Conservation (phyloP, 768 basidiomycete genomes). For the Pseudohyphozyma bogoriensis region DNA sequence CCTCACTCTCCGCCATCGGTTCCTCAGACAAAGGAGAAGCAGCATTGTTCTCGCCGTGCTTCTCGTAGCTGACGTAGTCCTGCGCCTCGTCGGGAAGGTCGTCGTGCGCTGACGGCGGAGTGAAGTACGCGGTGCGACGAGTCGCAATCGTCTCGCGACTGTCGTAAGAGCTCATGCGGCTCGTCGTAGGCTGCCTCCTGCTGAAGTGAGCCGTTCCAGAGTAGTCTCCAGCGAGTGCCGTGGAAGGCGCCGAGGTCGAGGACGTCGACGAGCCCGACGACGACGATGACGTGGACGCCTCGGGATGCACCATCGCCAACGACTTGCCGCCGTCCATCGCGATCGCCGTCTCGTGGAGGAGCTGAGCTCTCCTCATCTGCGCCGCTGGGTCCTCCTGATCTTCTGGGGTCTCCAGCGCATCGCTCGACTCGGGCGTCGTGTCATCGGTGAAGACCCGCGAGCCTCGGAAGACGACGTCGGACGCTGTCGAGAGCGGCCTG, state of each 20-base stretch:
- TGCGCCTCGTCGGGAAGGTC: too few relatives aligned
- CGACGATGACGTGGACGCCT: neutral
- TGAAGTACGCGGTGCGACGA: conserved; percentile 6
- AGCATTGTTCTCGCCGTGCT: too few relatives aligned
- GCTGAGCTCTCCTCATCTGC: conserved; percentile 12
- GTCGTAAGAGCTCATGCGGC: neutral
- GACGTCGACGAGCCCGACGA: neutral
- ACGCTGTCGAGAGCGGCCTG: neutral
- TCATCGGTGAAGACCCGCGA: conserved; percentile 31
- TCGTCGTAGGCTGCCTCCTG: neutral
- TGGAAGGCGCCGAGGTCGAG: neutral
- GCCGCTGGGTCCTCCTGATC: neutral
- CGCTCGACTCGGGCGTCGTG: neutral
- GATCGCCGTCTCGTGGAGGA: conserved; percentile 21
- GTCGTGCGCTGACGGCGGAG: neutral
- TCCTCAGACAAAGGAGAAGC: too few relatives aligned
- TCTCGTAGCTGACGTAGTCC: too few relatives aligned
- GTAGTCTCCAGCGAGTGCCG: too few relatives aligned
- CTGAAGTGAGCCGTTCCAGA: too few relatives aligned
- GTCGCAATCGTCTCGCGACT: neutral
- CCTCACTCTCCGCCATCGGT: too few relatives aligned
- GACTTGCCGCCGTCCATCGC: conserved; percentile 30
- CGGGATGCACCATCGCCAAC: conserved; percentile 22
- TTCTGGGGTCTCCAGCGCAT: neutral
- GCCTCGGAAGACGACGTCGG: conserved; percentile 56